A percentile compares a stretch with the other conserved stretches of the same genome.
Evolutionary conservation across 2,329 filamentous ascomycete genomes (phyloP).

Genomic region (Exophiala oligosperma): DNA sequence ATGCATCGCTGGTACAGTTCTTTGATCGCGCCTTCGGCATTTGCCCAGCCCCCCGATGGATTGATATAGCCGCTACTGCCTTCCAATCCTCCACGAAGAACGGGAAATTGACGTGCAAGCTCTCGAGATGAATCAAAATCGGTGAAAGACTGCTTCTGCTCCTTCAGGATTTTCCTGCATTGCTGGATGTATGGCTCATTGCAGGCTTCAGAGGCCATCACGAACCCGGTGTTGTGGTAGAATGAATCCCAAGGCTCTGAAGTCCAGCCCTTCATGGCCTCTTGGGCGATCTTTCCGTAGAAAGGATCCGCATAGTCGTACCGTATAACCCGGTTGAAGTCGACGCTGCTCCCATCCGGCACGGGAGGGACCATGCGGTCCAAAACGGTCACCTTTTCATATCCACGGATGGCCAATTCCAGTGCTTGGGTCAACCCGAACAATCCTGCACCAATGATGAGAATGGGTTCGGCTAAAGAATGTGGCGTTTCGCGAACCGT

Average conservation of each 20-base stretch:
- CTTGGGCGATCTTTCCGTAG: conserved; percentile 71
- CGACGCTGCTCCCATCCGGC: conserved; percentile 58
- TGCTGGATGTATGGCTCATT: conserved; percentile 29
- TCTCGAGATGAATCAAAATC: conserved; percentile 23
- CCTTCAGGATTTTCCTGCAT: not conserved
- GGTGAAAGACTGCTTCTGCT: not conserved
- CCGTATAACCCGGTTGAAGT: conserved; percentile 62
- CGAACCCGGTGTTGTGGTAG: conserved; percentile 34
- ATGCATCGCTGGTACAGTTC: conserved; percentile 2
- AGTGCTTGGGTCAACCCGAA: conserved; percentile 69
- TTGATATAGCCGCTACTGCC: conserved; percentile 48
- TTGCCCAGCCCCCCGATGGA: conserved; percentile 45
- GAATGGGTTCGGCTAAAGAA: conserved; percentile 33
- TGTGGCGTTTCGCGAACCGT: no score
- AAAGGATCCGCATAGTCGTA: conserved; percentile 78
- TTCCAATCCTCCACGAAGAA: conserved; percentile 37
- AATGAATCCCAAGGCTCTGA: conserved; percentile 38
- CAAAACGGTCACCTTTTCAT: conserved; percentile 56
- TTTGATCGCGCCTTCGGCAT: conserved; percentile 37
- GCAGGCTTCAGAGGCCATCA: conserved; percentile 31
- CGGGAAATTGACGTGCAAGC: conserved; percentile 37
- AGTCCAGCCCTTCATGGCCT: conserved; percentile 68
- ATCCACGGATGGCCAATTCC: conserved; percentile 63
- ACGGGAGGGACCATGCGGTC: conserved; percentile 60
- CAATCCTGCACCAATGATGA: conserved; percentile 67